Percentiles rank a stretch among this genome's conserved stretches.
These are phyloP conservation scores for Ceratobasidium papillatum DNA, from an alignment of 1,284 basidiomycete genomes.

Conservation along the genomic window DNA sequence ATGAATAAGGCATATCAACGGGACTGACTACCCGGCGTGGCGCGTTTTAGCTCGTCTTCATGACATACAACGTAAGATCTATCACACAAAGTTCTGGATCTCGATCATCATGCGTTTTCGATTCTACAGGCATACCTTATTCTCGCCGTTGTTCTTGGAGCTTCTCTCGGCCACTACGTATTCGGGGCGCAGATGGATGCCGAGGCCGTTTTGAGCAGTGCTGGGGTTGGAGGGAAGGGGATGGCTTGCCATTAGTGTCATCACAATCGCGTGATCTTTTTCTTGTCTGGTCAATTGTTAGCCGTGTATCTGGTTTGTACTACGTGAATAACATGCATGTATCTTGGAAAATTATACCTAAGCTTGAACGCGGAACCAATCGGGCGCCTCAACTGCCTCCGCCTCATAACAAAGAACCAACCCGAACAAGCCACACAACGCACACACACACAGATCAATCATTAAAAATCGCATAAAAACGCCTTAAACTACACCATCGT, in stretches of 20 bases:
- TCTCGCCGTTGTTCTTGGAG: constrained; percentile 73
- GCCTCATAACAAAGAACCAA: neutral
- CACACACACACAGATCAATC: neutral
- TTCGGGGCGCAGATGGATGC: constrained; percentile 68
- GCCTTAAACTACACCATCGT: constrained; percentile 8
- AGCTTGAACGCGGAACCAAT: neutral
- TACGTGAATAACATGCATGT: neutral
- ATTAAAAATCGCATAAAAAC: constrained; percentile 15
- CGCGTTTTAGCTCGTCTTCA: constrained; percentile 66
- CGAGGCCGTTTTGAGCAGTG: constrained; percentile 62
- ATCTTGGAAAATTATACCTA: neutral
- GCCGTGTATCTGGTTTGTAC: neutral
- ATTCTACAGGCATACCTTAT: constrained; percentile 75
- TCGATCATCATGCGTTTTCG: neutral
- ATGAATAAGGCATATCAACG: neutral
- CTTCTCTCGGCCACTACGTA: constrained; percentile 74
- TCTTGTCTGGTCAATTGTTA: neutral
- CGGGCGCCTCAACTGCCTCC: no score
- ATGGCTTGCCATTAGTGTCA: constrained; percentile 63
- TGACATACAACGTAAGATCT: constrained; percentile 80
- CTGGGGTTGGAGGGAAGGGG: constrained; percentile 59
- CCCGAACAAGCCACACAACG: neutral
- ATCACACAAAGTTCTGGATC: neutral
- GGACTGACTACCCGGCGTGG: constrained; percentile 2
- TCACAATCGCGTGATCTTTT: neutral